Evolutionary conservation across 1,284 basidiomycete genomes (phyloP).

Genomic region (Melampsora abietis-canadensis): DNA sequence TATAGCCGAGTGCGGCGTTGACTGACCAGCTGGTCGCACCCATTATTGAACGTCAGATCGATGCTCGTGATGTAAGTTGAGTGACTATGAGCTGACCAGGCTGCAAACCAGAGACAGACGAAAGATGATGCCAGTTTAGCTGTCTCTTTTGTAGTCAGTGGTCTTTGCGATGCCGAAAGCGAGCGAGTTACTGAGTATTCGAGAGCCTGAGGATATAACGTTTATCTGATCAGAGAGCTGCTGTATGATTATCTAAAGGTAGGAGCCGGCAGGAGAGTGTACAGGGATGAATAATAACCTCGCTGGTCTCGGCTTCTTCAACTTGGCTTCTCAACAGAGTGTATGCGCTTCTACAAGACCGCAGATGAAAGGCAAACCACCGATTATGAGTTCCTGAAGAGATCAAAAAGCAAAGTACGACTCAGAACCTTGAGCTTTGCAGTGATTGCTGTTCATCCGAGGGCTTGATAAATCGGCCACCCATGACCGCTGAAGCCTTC

Average conservation of each 20-base stretch:
- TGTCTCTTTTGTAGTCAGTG: constrained; percentile 19
- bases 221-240: background rate
- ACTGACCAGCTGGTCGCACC: constrained; percentile 63
- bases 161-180: constrained; percentile 5
- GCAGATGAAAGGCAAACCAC: background rate
- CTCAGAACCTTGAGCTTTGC: constrained; percentile 43
- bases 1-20: constrained; percentile 75
- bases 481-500: background rate
- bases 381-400: background rate
- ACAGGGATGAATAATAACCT: background rate
- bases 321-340: background rate
- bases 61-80: background rate
- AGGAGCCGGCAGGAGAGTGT: too few relatives aligned
- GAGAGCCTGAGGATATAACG: constrained; percentile 55
- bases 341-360: background rate
- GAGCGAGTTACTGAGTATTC: constrained; percentile 35
- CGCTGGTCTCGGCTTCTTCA: background rate
- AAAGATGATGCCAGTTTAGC: constrained; percentile 23
- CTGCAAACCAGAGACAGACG: constrained; percentile 75
- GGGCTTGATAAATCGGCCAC: background rate
- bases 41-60: background rate
- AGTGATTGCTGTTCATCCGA: constrained; percentile 38
- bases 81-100: constrained; percentile 59
- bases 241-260: background rate
- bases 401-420: background rate